phyloP scores from a whole-genome alignment of 805 yeast genomes.

The Kluyveromyces wickerhamii region DNA sequence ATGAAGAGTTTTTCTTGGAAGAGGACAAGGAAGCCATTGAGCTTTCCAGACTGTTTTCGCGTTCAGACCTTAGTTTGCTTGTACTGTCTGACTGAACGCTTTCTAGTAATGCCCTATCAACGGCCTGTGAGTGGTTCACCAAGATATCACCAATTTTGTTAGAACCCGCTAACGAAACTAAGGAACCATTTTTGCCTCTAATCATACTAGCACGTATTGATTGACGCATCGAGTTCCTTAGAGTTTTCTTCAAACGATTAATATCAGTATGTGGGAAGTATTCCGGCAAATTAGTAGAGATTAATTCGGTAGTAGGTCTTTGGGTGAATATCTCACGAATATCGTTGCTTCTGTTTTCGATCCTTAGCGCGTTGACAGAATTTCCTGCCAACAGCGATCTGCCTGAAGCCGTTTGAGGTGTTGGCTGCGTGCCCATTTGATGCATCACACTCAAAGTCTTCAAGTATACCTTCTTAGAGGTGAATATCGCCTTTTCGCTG shows the following conservation, averaged over 20 bases:
- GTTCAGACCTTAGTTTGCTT: conserved; percentile 7
- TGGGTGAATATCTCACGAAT: conserved; percentile 58
- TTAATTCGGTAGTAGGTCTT: conserved; percentile 88
- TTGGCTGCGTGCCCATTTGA: conserved; percentile 9
- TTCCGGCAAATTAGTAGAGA: conserved; percentile 80
- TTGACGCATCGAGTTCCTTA: conserved; percentile 75
- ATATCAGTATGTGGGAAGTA: conserved; percentile 83
- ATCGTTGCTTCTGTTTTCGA: conserved; percentile 23
- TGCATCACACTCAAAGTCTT: conserved; percentile 20
- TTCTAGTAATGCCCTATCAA: conserved; percentile 38
- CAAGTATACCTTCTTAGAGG: conserved; percentile 40
- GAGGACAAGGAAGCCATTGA: too few relatives aligned
- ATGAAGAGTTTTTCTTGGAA: too few relatives aligned
- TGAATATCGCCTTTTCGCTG: conserved; percentile 47
- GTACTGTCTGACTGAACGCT: too few relatives aligned
- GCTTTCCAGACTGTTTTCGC: too few relatives aligned
- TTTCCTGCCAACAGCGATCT: conserved; percentile 5
- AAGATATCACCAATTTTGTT: conserved; percentile 60
- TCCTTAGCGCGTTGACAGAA: conserved; percentile 6
- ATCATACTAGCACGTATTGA: conserved; percentile 46
- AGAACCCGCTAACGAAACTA: conserved; percentile 14
- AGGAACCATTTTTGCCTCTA: conserved; percentile 18
- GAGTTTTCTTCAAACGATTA: conserved; percentile 65
- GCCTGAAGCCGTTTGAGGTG: not conserved
- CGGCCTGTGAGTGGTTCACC: conserved; percentile 47